Evolutionary conservation across 139 green algal species (phyloP).

Genomic region (Closterium sp.): DNA sequence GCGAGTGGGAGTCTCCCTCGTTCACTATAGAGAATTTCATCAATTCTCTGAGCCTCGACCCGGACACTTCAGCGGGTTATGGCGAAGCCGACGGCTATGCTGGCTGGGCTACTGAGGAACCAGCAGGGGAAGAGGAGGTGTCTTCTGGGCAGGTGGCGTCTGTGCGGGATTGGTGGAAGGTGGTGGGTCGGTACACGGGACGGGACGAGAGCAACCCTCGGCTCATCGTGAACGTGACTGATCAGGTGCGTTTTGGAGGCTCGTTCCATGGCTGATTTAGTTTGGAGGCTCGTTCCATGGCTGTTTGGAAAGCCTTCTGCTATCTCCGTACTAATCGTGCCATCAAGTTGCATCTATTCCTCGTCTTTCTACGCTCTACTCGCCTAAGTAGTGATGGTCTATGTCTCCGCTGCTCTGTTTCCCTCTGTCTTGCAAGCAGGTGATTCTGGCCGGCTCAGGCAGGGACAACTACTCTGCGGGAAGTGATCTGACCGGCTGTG

Average conservation of each 20-base stretch:
- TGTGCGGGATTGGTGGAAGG: neutral
- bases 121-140: neutral
- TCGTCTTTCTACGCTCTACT: too few relatives aligned
- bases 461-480: neutral
- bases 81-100: neutral
- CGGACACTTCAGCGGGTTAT: neutral
- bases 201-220: too few relatives aligned
- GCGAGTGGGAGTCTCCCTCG: neutral
- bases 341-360: too few relatives aligned
- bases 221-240: too few relatives aligned
- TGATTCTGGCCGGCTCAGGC: neutral
- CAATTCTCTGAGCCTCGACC: neutral
- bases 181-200: too few relatives aligned
- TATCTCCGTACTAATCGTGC: too few relatives aligned
- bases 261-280: too few relatives aligned
- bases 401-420: too few relatives aligned
- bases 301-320: too few relatives aligned
- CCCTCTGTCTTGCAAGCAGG: neutral
- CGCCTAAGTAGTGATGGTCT: too few relatives aligned
- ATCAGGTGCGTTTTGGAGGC: too few relatives aligned
- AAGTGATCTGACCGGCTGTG: neutral
- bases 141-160: neutral
- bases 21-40: neutral
- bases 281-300: too few relatives aligned
- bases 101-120: neutral